These are phyloP conservation scores for Austroboletus festivus DNA, from an alignment of 768 basidiomycete species.

Conservation along the genomic window DNA sequence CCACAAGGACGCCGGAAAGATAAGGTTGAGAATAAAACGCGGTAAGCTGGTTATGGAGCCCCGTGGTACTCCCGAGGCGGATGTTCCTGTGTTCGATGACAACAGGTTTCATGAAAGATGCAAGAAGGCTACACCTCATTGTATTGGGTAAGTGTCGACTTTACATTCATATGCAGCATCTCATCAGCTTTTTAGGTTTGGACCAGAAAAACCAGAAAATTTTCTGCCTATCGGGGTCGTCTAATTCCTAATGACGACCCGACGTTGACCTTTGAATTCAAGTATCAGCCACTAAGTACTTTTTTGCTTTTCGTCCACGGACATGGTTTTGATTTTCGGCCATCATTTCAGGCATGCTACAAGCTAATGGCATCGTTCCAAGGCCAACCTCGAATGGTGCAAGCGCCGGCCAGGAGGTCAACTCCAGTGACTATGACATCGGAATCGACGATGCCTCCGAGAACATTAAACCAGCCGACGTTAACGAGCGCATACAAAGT, in stretches of 20 bases:
- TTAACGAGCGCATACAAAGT: background rate
- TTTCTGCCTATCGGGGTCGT: accelerated
- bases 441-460: background rate
- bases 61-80: accelerated
- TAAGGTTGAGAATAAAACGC: conserved; percentile 1
- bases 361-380: conserved; percentile 20
- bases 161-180: background rate
- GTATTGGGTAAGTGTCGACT: conserved; percentile 13
- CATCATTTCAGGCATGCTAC: conserved; percentile 12
- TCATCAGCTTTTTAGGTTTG: conserved; percentile 10
- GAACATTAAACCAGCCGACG: conserved; percentile 1
- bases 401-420: background rate
- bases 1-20: conserved; percentile 15
- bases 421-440: background rate
- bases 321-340: background rate
- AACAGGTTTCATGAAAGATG: conserved; percentile 15
- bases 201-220: background rate
- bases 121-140: conserved; percentile 22
- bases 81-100: background rate
- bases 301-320: background rate
- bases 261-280: conserved; percentile 16
- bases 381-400: background rate
- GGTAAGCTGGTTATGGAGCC: background rate
- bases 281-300: conserved; percentile 16
- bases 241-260: conserved; percentile 5